These are phyloP conservation scores for Cladophialophora yegresii DNA, from an alignment of 2,329 filamentous ascomycete species.

Conservation along the genomic window DNA sequence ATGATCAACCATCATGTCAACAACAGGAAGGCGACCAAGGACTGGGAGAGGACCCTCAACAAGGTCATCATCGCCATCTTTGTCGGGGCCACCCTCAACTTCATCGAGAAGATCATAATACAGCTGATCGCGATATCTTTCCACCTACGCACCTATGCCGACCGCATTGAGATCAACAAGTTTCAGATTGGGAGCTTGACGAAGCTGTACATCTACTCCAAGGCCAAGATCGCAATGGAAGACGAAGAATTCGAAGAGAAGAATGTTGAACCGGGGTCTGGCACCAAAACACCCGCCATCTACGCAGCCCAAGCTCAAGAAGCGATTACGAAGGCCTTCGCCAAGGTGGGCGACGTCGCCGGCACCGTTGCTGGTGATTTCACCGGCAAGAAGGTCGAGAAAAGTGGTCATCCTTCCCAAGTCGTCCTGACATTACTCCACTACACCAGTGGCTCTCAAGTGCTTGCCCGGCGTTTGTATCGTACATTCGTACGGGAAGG, in stretches of 20 bases:
- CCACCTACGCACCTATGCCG: slow-evolving; percentile 85
- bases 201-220: slow-evolving; percentile 67
- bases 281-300: slow-evolving; percentile 71
- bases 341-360: slow-evolving; percentile 80
- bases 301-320: slow-evolving; percentile 69
- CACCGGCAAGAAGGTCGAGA: slow-evolving; percentile 69
- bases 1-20: slow-evolving; percentile 67
- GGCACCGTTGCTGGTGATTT: slow-evolving; percentile 88
- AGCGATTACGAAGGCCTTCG: slow-evolving; percentile 73
- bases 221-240: slow-evolving; percentile 65
- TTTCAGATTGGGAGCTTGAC: slow-evolving; percentile 73
- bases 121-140: slow-evolving; percentile 94
- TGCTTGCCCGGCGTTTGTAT: slow-evolving; percentile 83
- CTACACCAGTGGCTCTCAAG: slow-evolving; percentile 72
- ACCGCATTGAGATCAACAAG: slow-evolving; percentile 89
- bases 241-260: slow-evolving; percentile 75
- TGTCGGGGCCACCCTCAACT: slow-evolving; percentile 75
- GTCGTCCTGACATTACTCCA: slow-evolving; percentile 77
- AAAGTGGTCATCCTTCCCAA: slow-evolving; percentile 77
- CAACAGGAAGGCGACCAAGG: slow-evolving; percentile 54
- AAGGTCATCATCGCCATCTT: slow-evolving; percentile 87
- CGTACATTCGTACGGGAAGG: slow-evolving; percentile 77
- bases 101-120: slow-evolving; percentile 88
- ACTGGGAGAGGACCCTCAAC: slow-evolving; percentile 77
- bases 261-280: slow-evolving; percentile 53